Conservation (phyloP, 768 basidiomycete genomes). For the Agaricus sinodeliciosus region DNA sequence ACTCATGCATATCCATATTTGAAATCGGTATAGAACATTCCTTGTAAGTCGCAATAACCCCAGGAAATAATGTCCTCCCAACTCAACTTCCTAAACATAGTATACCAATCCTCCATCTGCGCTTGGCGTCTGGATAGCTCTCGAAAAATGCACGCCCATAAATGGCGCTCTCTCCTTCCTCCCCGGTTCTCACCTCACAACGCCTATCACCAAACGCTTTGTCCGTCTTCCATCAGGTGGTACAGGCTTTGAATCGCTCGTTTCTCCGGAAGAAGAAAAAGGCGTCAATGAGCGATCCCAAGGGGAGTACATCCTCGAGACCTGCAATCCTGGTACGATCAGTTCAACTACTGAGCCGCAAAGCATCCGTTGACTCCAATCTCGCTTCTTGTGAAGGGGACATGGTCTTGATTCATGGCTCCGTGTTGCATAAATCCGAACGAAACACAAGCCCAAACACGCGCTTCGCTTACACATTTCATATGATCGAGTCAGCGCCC, state of each 20-base stretch:
- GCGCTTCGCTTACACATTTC: conserved; percentile 93
- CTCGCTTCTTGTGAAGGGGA: conserved; percentile 46
- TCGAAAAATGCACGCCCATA: conserved; percentile 76
- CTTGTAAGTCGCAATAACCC: conserved; percentile 38
- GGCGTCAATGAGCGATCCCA: conserved; percentile 21
- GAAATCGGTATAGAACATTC: conserved; percentile 48
- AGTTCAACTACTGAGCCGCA: background rate
- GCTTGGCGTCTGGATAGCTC: conserved; percentile 93
- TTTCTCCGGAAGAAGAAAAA: conserved; percentile 28
- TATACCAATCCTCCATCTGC: conserved; percentile 91
- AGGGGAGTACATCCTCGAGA: conserved; percentile 57
- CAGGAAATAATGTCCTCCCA: background rate
- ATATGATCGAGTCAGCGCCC: conserved; percentile 80
- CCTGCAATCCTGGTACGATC: conserved; percentile 63
- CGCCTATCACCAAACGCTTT: conserved; percentile 77
- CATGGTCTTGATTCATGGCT: conserved; percentile 90
- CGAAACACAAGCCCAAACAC: conserved; percentile 76
- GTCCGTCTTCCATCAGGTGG: conserved; percentile 67
- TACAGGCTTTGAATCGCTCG: conserved; percentile 75
- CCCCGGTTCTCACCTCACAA: conserved; percentile 80
- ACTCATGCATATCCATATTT: background rate
- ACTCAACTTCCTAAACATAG: conserved; percentile 28
- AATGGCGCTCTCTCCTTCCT: conserved; percentile 88
- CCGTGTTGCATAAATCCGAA: conserved; percentile 88
- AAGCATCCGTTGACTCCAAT: background rate